Evolutionary conservation across 192 early-diverging fungal species (phyloP).

Genomic region (Spizellomyces sp.): DNA sequence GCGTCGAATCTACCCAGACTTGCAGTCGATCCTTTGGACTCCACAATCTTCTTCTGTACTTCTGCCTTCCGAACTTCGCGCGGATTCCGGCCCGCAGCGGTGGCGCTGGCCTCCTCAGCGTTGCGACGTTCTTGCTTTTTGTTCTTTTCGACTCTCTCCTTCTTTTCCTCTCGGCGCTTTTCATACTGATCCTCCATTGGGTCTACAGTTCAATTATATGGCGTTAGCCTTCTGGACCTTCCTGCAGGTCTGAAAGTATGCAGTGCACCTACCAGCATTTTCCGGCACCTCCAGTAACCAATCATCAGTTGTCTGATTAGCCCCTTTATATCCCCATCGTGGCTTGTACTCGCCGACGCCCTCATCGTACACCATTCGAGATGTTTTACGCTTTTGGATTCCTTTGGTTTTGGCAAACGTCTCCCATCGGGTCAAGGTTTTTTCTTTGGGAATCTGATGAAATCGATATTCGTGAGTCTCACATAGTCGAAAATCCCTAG

Average conservation of each 20-base stretch:
- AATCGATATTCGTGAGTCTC: not conserved
- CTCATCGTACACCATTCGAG: constrained; percentile 84
- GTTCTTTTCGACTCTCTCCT: constrained; percentile 87
- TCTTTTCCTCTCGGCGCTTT: constrained; percentile 79
- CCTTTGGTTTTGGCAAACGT: constrained; percentile 97
- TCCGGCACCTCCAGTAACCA: constrained; percentile 95
- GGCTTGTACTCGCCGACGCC: constrained; percentile 79
- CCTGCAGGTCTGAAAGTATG: not conserved
- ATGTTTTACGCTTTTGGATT: constrained; percentile 82
- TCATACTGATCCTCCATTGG: constrained; percentile 87
- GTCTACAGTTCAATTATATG: constrained; percentile 48
- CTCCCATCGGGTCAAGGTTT: constrained; percentile 95
- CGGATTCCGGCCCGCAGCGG: constrained; percentile 46
- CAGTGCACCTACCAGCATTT: constrained; percentile 47
- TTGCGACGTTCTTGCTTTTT: constrained; percentile 84
- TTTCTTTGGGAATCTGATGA: constrained; percentile 74
- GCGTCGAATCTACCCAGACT: constrained; percentile 91
- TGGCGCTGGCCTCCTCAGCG: constrained; percentile 72
- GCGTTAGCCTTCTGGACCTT: not conserved
- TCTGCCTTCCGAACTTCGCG: constrained; percentile 70
- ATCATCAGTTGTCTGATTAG: constrained; percentile 73
- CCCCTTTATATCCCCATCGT: constrained; percentile 85
- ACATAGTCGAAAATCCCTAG: not conserved
- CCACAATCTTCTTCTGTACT: constrained; percentile 70
- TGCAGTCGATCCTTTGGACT: constrained; percentile 85